Evolutionary conservation across 306 rosid species (phyloP), one percentile per base, ranked within the genome.

Genomic region (Trichosanthes cucumerina): DNA sequence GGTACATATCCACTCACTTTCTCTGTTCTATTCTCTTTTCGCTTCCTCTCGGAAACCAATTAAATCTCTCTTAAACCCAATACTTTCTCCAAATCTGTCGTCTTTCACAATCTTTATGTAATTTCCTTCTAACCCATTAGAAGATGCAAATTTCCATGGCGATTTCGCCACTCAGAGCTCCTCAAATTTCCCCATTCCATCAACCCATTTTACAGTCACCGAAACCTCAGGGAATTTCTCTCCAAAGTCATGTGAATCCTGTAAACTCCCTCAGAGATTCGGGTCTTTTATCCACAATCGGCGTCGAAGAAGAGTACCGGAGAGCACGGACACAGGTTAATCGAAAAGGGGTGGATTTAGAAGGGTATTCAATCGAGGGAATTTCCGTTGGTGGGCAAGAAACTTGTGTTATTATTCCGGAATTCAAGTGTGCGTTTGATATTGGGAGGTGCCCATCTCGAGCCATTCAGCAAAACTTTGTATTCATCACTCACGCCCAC

Each of bases 401-500:
- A 87, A 95, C 97, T 0, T 95, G 98, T 83, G 79, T 95, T 28
- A 88, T 95, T 16, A 79, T 95, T 58, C 98, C 97, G 0, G 97
- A 95, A 49, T 95, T 95, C 60, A 95, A 95, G 78, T 92, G 93
- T 47, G 84, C 96, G n/a, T 95, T 95, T 66, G 98, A 95, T 80
- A 95, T 92, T 44, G 97, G 98, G 31, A 88, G 91, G 82, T 91
- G 93, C 70, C 97, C 98, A 19, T 41, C 87, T 6, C 86, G 97
- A 79, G 97, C 98, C 3, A 89, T 91, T 87, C 95, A 95, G 38
- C 98, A 92, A 68, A 92, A 92, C 50, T 92, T 91, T 49, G 81
- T 92, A 24, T 95, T 88, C 49, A 89, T 95, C 65, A 95, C 98
- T 85, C 97, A 95, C 84, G 98, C 93, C 80, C 98, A 95, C 81